Percentiles rank a stretch among this genome's conserved stretches.
Evolutionary conservation across 2,329 filamentous ascomycete genomes (phyloP).

Genomic region (Colletotrichum liriopes): DNA sequence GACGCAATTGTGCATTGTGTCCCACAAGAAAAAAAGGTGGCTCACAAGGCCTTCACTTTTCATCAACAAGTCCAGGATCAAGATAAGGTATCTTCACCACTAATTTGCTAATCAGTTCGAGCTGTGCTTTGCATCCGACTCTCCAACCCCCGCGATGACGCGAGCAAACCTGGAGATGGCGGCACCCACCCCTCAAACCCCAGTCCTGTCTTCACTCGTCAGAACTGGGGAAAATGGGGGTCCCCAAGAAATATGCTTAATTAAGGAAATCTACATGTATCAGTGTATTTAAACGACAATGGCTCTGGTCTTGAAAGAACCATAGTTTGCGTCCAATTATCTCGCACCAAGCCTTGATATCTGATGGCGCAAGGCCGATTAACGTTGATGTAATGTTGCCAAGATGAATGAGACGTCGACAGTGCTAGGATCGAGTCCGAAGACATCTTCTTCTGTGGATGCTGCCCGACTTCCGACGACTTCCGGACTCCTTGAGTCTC

Average conservation of each 20-base stretch:
- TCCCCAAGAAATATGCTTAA: neutral
- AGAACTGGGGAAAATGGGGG: neutral
- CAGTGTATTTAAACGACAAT: too few species aligned
- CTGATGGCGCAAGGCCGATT: neutral
- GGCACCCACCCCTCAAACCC: slow-evolving; percentile 7
- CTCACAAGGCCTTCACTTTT: too few species aligned
- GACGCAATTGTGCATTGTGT: too few species aligned
- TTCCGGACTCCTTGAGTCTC: neutral
- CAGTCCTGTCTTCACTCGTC: too few species aligned
- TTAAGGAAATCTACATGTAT: neutral
- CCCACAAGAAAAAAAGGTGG: too few species aligned
- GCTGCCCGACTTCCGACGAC: neutral
- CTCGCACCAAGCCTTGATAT: neutral
- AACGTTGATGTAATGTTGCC: slow-evolving; percentile 5
- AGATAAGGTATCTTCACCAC: too few species aligned
- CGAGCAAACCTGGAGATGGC: slow-evolving; percentile 17
- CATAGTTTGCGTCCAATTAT: neutral
- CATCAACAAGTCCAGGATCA: too few species aligned
- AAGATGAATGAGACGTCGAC: neutral
- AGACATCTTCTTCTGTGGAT: neutral
- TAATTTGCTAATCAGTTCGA: too few species aligned
- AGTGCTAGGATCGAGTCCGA: neutral
- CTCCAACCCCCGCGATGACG: slow-evolving; percentile 20
- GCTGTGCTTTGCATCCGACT: neutral
- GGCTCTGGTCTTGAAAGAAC: neutral